phyloP scores from a whole-genome alignment of 495 filamentous ascomycete genomes.

The Aspergillus leporis region DNA sequence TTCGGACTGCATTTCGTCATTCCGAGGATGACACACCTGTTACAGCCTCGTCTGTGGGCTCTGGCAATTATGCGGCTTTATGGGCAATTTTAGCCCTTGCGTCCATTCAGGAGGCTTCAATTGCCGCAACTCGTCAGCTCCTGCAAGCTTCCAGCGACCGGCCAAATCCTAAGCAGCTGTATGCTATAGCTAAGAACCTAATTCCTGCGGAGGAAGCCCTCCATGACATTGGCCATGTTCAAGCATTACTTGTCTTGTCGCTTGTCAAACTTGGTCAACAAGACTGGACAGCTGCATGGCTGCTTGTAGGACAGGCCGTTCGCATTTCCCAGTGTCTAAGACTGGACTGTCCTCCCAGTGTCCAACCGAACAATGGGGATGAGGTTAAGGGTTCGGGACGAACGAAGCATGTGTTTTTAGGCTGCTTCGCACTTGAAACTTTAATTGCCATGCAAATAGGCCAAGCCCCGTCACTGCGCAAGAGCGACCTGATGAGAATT shows the following conservation, averaged over 20 bases:
- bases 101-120: conserved; percentile 48
- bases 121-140: conserved; percentile 33
- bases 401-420: conserved; percentile 55
- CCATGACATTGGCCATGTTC: conserved; percentile 59
- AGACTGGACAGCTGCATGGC: conserved; percentile 55
- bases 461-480: conserved; percentile 52
- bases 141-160: conserved; percentile 19
- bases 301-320: conserved; percentile 61
- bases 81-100: conserved; percentile 61
- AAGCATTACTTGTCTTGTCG: conserved; percentile 61
- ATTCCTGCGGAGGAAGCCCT: conserved; percentile 56
- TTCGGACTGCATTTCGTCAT: conserved; percentile 49
- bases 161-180: conserved; percentile 41
- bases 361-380: conserved; percentile 15
- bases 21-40: conserved; percentile 39
- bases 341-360: conserved; percentile 28
- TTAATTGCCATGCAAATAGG: conserved; percentile 55
- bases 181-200: conserved; percentile 53
- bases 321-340: conserved; percentile 53
- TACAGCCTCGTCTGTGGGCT: conserved; percentile 31
- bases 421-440: conserved; percentile 66
- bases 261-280: conserved; percentile 58
- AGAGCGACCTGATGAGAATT: conserved; percentile 45
- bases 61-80: conserved; percentile 61
- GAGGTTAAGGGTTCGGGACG: conserved; percentile 29